Conservation (phyloP, 2,329 filamentous ascomycete genomes). For the Colletotrichum plurivorum region DNA sequence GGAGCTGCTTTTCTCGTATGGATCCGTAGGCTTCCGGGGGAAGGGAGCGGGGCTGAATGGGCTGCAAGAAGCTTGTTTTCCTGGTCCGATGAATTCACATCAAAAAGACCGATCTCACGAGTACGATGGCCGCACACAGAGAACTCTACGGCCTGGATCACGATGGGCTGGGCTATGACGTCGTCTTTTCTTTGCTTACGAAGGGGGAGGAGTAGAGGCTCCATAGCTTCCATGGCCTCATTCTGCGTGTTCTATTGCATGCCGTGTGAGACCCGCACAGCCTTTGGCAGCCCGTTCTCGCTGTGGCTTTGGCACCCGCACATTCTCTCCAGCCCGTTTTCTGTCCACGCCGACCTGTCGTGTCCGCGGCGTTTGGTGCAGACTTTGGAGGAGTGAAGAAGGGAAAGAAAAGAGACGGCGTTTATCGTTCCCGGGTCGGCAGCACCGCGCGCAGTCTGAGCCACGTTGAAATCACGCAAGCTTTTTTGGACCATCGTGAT, state of each 20-base stretch:
- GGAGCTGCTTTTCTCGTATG: constrained; percentile 2
- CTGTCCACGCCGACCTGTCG: neutral
- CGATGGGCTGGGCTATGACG: constrained; percentile 8
- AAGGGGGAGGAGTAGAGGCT: neutral
- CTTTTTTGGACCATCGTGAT: neutral
- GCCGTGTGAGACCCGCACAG: constrained; percentile 10
- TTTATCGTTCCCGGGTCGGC: neutral
- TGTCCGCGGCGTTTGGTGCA: neutral
- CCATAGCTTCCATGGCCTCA: constrained; percentile 21
- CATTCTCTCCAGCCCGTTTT: neutral
- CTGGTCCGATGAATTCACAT: neutral
- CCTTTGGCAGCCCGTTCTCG: neutral
- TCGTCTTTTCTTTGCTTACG: neutral
- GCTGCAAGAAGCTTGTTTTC: neutral
- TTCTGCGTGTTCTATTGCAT: constrained; percentile 21
- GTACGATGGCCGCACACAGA: constrained; percentile 9
- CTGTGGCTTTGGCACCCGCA: neutral
- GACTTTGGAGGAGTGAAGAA: too few species aligned
- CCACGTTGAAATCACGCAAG: neutral
- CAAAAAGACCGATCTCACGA: neutral
- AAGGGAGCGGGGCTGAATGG: neutral
- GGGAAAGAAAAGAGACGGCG: too few species aligned
- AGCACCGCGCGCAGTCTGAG: constrained; percentile 7
- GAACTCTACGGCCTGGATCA: neutral
- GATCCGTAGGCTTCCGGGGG: neutral